These are phyloP conservation scores for Boletus semigastroideus DNA, from an alignment of 1,284 basidiomycete genomes.

Conservation along the genomic window DNA sequence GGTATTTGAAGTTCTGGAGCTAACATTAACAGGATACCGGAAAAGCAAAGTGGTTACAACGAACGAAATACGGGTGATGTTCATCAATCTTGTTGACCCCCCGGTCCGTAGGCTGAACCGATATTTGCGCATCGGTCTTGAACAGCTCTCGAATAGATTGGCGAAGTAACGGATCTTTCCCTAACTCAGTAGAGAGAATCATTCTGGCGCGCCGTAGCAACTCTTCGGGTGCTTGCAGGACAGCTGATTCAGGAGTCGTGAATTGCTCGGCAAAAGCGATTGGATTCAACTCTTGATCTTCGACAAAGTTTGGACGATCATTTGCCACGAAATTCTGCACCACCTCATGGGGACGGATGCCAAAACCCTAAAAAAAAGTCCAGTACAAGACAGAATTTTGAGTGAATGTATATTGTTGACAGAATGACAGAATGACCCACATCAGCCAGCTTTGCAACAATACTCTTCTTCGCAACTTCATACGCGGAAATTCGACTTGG, in stretches of 20 bases:
- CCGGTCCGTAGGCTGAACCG: constrained; percentile 86
- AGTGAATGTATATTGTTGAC: constrained; percentile 3
- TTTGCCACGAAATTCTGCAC: constrained; percentile 74
- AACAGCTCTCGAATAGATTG: constrained; percentile 80
- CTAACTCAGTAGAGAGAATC: constrained; percentile 88
- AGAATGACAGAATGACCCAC: constrained; percentile 40
- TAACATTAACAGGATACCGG: constrained; percentile 6
- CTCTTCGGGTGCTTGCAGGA: constrained; percentile 59
- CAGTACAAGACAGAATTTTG: constrained; percentile 2
- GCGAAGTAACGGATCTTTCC: constrained; percentile 89
- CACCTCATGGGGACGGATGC: constrained; percentile 76
- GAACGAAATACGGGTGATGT: constrained; percentile 84
- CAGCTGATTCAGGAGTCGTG: constrained; percentile 61
- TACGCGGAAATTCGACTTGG: constrained; percentile 87
- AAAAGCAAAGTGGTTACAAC: constrained; percentile 34
- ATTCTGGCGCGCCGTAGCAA: constrained; percentile 75
- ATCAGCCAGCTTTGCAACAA: constrained; percentile 74
- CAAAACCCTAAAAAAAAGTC: constrained; percentile 59
- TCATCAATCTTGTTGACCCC: constrained; percentile 92
- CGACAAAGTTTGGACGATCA: constrained; percentile 65
- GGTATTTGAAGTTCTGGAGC: constrained; percentile 90
- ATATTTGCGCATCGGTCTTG: constrained; percentile 76
- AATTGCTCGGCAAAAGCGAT: constrained; percentile 75
- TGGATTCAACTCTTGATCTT: constrained; percentile 77
- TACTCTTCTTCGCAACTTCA: constrained; percentile 80